phyloP scores from a whole-genome alignment of 257 asterid species.

The Mitragyna speciosa region DNA sequence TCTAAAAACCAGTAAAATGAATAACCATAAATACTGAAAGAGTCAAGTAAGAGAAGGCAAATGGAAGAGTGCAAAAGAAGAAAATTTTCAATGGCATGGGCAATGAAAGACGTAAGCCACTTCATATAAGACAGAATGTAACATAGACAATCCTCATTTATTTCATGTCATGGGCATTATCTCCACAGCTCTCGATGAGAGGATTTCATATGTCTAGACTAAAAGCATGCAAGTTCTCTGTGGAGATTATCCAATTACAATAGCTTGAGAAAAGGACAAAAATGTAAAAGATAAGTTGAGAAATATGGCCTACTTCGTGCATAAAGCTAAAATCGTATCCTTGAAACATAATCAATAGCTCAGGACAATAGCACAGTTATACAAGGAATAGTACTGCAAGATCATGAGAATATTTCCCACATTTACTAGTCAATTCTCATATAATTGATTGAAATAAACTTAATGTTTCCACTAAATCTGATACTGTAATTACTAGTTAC shows the following conservation, averaged over 20 bases:
- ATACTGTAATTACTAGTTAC: background rate
- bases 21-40: too few relatives aligned
- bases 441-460: too few relatives aligned
- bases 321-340: background rate
- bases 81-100: background rate
- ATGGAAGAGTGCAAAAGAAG: background rate
- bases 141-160: background rate
- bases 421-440: background rate
- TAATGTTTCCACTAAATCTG: background rate
- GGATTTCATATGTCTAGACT: background rate
- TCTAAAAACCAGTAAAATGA: background rate
- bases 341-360: background rate
- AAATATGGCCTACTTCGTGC: background rate
- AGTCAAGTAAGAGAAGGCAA: background rate
- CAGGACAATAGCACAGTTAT: background rate
- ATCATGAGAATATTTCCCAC: background rate
- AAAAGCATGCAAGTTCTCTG: background rate
- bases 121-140: background rate
- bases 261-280: background rate
- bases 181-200: background rate
- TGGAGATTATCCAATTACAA: background rate
- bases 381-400: background rate
- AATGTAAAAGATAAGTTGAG: background rate
- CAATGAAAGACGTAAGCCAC: background rate
- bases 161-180: background rate